Evolutionary conservation across 2,329 filamentous ascomycete species (phyloP), one percentile per base, ranked within the genome.

Genomic region (Monosporascus cannonballus): DNA sequence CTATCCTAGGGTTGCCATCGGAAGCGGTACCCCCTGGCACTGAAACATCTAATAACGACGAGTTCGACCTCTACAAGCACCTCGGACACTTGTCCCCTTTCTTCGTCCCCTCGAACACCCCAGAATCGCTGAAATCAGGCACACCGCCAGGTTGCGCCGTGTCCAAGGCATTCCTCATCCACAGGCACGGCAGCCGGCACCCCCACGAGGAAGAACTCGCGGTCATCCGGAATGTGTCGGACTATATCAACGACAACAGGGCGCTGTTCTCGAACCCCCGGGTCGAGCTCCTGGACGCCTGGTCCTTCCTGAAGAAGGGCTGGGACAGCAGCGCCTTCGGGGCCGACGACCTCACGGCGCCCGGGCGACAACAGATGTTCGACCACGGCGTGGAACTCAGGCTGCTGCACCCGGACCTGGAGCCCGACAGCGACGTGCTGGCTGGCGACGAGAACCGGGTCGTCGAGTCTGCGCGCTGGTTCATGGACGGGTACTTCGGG

Each of bases 401-500:
- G 14, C 45, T 59, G 9, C 38, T 51, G 25, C 56, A 61, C 37
- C 57, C 57, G 24, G 51, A 56, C 37, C 49, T 62, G 24, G 56
- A 54, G 45, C 50, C 47, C 20, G 51, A 55, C 2, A 14, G 20
- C 22, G 51, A 56, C 6, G 55, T 59, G 5, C 47, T 62, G 0
- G 60, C 54, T 8, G 59, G 57, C 30, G 57, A 61, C 24, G 56
- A 59, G 27, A 55, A 61, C 30, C 54, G 60, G 18, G 59, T 62
- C 2, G 52, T 62, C 9, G 59, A 59, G 49, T 62, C 56, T 3
- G 57, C 59, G 14, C 47, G 51, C 14, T 61, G 56, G 57, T 62
- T 61, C 42, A 57, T 62, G 54, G 54, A 61, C 50, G 55, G 57
- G 6, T 62, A 59, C 46, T 60, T 56, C 39, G 59, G 59, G 15